Percentiles rank a stretch among this genome's conserved stretches.
These are phyloP conservation scores for Melampsora americana DNA, from an alignment of 1,284 basidiomycete species.

Conservation along the genomic window DNA sequence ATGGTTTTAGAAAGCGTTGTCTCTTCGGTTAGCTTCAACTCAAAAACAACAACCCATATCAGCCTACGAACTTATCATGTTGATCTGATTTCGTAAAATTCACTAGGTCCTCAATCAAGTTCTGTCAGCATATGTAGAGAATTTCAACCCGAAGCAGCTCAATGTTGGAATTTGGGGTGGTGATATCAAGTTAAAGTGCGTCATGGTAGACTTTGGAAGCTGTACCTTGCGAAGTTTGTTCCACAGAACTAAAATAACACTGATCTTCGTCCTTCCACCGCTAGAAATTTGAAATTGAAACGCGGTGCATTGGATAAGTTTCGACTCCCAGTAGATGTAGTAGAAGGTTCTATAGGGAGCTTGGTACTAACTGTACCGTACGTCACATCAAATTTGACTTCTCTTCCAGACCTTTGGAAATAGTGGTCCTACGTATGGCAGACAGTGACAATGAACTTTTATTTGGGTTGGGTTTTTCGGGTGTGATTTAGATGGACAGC, in stretches of 20 bases:
- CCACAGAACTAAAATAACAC: not conserved
- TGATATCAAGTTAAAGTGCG: conserved; percentile 56
- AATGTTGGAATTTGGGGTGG: conserved; percentile 93
- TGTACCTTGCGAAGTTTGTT: not conserved
- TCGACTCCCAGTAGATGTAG: conserved; percentile 91
- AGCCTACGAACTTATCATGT: not conserved
- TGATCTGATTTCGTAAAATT: not conserved
- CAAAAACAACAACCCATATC: not conserved
- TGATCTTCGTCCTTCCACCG: conserved; percentile 66
- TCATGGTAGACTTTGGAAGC: not conserved
- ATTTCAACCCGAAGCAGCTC: conserved; percentile 88
- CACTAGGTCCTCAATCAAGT: conserved; percentile 66
- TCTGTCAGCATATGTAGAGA: conserved; percentile 92
- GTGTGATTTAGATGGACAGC: conserved; percentile 2
- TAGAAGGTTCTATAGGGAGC: conserved; percentile 62
- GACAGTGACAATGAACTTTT: not conserved
- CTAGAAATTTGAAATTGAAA: conserved; percentile 62
- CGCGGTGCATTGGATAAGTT: conserved; percentile 95
- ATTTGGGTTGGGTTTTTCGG: not conserved
- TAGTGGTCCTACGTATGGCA: not conserved
- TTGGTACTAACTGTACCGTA: conserved; percentile 43
- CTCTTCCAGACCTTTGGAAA: not conserved
- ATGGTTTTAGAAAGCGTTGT: conserved; percentile 45
- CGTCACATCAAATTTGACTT: not conserved
- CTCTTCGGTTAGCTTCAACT: conserved; percentile 31